A percentile compares a stretch with the other conserved stretches of the same genome.
phyloP scores from a whole-genome alignment of 2,329 filamentous ascomycete species.

The Hypoxylon rubiginosum region DNA sequence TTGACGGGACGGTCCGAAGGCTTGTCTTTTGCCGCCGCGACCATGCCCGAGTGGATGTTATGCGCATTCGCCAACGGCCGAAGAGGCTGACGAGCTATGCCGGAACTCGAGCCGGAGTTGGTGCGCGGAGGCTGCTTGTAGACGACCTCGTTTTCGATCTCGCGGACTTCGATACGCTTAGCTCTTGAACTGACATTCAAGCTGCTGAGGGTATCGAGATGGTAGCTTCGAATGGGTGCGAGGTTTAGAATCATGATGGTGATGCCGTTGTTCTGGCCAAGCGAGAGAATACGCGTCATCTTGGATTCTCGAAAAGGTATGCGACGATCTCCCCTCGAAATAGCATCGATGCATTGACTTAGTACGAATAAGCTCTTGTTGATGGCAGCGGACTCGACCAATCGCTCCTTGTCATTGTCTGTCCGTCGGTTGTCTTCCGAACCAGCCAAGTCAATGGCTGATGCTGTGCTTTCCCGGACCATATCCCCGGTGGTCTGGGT shows the following conservation, averaged over 20 bases:
- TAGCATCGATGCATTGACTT: conserved; percentile 95
- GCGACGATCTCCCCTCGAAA: conserved; percentile 78
- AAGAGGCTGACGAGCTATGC: conserved; percentile 77
- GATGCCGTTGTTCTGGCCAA: conserved; percentile 95
- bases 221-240: conserved; percentile 90
- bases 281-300: conserved; percentile 93
- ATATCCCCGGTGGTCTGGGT: conserved; percentile 79
- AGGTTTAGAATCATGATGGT: conserved; percentile 98
- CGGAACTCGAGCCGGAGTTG: conserved; percentile 56
- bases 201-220: conserved; percentile 92
- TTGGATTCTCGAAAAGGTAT: conserved; percentile 96
- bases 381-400: conserved; percentile 96
- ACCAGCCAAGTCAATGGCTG: conserved; percentile 93
- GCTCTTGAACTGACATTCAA: conserved; percentile 95
- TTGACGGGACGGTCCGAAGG: conserved; percentile 79
- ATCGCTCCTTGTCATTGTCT: conserved; percentile 90
- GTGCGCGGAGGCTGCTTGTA: conserved; percentile 80
- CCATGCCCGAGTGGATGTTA: conserved; percentile 75
- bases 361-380: conserved; percentile 97
- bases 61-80: conserved; percentile 81
- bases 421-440: conserved; percentile 96
- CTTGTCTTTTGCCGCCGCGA: conserved; percentile 65
- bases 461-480: conserved; percentile 83
- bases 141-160: conserved; percentile 95
- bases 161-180: conserved; percentile 95